A percentile compares a stretch with the other conserved stretches of the same genome.
Conservation (phyloP, 345 rosid species). For the Brassica nigra region DNA sequence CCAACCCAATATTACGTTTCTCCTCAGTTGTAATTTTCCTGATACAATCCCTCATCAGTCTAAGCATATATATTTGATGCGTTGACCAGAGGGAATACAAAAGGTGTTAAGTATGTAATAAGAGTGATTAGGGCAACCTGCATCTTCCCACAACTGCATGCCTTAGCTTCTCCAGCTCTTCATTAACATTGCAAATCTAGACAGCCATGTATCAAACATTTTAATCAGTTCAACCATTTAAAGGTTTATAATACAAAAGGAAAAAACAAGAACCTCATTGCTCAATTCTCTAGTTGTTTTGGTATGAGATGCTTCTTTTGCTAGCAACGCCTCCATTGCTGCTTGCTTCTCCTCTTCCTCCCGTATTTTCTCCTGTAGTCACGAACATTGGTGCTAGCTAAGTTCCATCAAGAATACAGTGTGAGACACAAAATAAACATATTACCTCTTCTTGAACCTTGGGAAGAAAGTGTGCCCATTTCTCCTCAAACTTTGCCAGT, state of each 20-base stretch:
- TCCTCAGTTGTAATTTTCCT: conserved; percentile 77
- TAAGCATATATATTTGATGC: not conserved
- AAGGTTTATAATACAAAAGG: not conserved
- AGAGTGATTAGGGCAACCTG: conserved; percentile 54
- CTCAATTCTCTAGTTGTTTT: conserved; percentile 67
- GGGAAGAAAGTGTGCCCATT: conserved; percentile 76
- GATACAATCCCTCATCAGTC: conserved; percentile 8
- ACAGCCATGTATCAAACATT: not conserved
- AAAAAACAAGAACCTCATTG: conserved; percentile 50
- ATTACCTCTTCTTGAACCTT: conserved; percentile 82
- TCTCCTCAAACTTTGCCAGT: conserved; percentile 83
- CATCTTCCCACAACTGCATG: conserved; percentile 65
- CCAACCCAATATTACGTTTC: conserved; percentile 65
- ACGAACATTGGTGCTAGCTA: not conserved
- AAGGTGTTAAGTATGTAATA: not conserved
- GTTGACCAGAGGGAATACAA: not conserved
- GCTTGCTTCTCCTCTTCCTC: conserved; percentile 68
- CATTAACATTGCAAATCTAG: conserved; percentile 70
- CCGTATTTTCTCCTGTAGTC: conserved; percentile 62
- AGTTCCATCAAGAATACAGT: not conserved
- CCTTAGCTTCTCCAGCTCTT: conserved; percentile 68
- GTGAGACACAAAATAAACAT: not conserved
- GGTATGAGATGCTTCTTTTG: conserved; percentile 76
- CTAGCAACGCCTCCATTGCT: conserved; percentile 62
- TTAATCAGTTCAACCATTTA: not conserved